These are phyloP conservation scores for Berberis vulgaris DNA, from an alignment of 164 flowering plant species.

Conservation along the genomic window DNA sequence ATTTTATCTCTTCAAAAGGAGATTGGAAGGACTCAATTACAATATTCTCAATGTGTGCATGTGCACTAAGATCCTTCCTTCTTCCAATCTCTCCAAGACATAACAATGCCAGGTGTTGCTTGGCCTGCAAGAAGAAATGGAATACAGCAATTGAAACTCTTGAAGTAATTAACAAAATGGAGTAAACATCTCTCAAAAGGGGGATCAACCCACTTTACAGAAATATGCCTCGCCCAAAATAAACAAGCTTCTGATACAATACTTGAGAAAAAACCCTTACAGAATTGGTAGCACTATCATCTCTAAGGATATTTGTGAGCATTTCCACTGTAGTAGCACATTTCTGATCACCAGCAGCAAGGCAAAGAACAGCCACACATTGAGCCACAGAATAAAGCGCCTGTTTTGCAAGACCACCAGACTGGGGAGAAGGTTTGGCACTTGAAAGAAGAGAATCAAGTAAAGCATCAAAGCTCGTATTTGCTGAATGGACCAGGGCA, in stretches of 20 bases:
- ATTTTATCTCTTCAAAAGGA: constrained; percentile 96
- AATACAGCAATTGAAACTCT: neutral
- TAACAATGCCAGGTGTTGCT: constrained; percentile 86
- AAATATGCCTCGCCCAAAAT: neutral
- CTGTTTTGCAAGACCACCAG: constrained; percentile 91
- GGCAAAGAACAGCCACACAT: constrained; percentile 98
- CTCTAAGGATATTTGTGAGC: constrained; percentile 79
- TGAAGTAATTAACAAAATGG: neutral
- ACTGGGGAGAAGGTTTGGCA: constrained; percentile 84
- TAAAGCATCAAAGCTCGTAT: constrained; percentile 82
- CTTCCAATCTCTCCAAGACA: constrained; percentile 99
- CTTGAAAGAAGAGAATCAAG: constrained; percentile 90
- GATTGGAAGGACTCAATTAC: constrained; percentile 96
- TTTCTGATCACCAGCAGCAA: constrained; percentile 89
- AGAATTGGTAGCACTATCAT: constrained; percentile 59
- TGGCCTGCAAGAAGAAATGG: constrained; percentile 43
- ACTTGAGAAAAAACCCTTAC: constrained; percentile 32
- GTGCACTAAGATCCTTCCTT: constrained; percentile 85
- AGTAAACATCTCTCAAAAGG: neutral
- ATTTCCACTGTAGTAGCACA: constrained; percentile 88
- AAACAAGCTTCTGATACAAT: neutral
- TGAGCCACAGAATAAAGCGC: constrained; percentile 91
- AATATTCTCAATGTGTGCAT: constrained; percentile 76
- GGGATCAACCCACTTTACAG: neutral
- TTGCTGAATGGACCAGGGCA: constrained; percentile 74